Evolutionary conservation across 2,329 filamentous ascomycete genomes (phyloP), one percentile per base, ranked within the genome.

Genomic region (Pseudohalonectria lignicola): DNA sequence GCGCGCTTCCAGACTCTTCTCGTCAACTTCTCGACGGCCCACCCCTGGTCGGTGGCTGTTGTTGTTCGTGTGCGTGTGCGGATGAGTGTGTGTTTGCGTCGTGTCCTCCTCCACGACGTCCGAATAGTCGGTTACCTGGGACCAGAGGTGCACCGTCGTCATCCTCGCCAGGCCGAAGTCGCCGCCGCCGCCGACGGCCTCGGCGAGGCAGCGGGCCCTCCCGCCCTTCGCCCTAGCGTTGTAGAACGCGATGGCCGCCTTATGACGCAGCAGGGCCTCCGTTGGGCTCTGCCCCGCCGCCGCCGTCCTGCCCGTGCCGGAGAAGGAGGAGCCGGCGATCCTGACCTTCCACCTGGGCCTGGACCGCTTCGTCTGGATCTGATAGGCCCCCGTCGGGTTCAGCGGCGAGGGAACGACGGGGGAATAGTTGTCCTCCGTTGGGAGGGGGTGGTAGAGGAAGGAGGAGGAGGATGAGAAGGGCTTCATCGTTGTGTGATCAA

Each of bases 351-450:
- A 19, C 16, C 17, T 26, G 29, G 2, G 19, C 18, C 21, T 15
- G 13, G 17, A 17, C 36, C 25, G 29, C n/a, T 16, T 25, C 39
- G 40, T 42, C 40, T 44, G 40, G 41, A 43, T 37, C 39, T 40
- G 25, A 36, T 41, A 34, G 36, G 39, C 36, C 28, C 34, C 39
- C 28, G 36, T 42, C 16, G 37, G 26, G 41, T 41, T 40, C 39
- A 42, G 48, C 46, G 52, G 42, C 39, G 44, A 39, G 26, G 45
- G 39, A 21, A 31, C 32, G 7, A 43, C 29, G 43, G 36, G 39
- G n/a, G 19, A 26, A 34, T 25, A 21, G 33, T 15, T 33, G 31
- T 33, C 40, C 26, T 41, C 42, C 48, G 49, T 37, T 39, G 46
- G 23, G 7, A 26, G 23, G 23, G n/a, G n/a, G n/a, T n/a, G n/a